Conservation (phyloP, 2,329 filamentous ascomycete genomes). For the Claviceps maximensis region DNA sequence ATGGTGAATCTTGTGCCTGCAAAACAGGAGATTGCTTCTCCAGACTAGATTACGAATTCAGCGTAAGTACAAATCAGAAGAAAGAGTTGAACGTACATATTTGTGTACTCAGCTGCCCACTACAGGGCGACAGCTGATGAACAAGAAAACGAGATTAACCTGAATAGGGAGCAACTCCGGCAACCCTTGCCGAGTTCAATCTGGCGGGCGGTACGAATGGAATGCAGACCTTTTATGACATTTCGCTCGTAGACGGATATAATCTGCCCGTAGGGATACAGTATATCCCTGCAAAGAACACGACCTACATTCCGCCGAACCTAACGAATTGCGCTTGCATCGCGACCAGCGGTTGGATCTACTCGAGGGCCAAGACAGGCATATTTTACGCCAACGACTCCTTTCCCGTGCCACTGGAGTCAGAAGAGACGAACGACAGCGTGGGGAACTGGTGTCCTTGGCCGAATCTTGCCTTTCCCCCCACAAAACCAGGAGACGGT, state of each 20-base stretch:
- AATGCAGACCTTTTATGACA: conserved; percentile 66
- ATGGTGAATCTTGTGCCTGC: conserved; percentile 54
- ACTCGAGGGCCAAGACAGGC: conserved; percentile 39
- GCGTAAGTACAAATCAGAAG: conserved; percentile 34
- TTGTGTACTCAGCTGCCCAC: background rate
- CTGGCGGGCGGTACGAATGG: conserved; percentile 49
- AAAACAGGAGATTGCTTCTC: conserved; percentile 65
- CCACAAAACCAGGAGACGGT: conserved; percentile 57
- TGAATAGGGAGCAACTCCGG: conserved; percentile 53
- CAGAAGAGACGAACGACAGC: conserved; percentile 38
- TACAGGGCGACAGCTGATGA: background rate
- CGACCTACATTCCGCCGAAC: conserved; percentile 57
- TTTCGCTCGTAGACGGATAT: conserved; percentile 75
- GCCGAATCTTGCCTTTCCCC: conserved; percentile 57
- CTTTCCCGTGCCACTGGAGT: conserved; percentile 56
- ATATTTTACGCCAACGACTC: conserved; percentile 49
- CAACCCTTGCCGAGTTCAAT: conserved; percentile 71
- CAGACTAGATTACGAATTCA: conserved; percentile 52
- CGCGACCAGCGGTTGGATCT: conserved; percentile 50
- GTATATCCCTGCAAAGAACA: conserved; percentile 47
- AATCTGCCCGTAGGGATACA: conserved; percentile 58
- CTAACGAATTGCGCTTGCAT: conserved; percentile 67
- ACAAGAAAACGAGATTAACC: background rate
- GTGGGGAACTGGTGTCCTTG: conserved; percentile 67
- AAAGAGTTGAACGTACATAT: background rate